phyloP scores from a whole-genome alignment of 495 filamentous ascomycete species.

The Aspergillus avenaceus region DNA sequence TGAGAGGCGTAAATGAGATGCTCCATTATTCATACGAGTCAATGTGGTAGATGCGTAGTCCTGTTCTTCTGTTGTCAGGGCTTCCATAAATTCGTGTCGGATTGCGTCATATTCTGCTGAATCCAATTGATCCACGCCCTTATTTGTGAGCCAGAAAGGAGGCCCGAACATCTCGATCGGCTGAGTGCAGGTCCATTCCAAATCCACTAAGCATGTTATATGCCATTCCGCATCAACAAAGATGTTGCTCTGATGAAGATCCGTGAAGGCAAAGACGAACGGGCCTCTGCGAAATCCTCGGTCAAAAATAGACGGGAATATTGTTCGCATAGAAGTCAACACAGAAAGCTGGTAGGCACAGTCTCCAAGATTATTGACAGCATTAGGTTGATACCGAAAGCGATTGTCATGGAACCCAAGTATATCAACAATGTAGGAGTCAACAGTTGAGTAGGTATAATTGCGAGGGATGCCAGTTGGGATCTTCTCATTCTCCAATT shows the following conservation, averaged over 20 bases:
- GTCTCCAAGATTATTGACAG: slow-evolving; percentile 23
- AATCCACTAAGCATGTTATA: slow-evolving; percentile 28
- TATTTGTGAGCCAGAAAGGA: slow-evolving; percentile 30
- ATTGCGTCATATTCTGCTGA: slow-evolving; percentile 12
- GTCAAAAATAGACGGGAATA: slow-evolving; percentile 21
- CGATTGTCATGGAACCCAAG: slow-evolving; percentile 28
- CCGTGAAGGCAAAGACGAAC: slow-evolving; percentile 23
- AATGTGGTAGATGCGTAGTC: no score
- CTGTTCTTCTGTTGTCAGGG: slow-evolving; percentile 12
- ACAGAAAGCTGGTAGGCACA: slow-evolving; percentile 22
- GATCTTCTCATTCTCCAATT: slow-evolving; percentile 35
- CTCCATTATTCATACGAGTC: no score
- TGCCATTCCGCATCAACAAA: slow-evolving; percentile 26
- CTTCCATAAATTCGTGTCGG: slow-evolving; percentile 16
- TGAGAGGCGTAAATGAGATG: no score
- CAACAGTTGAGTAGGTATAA: slow-evolving; percentile 23
- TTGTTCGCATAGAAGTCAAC: slow-evolving; percentile 23
- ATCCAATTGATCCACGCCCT: slow-evolving; percentile 20
- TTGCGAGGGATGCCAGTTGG: slow-evolving; percentile 26
- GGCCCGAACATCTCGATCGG: slow-evolving; percentile 31
- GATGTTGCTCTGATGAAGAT: slow-evolving; percentile 30
- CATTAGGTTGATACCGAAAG: slow-evolving; percentile 32
- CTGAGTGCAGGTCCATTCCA: slow-evolving; percentile 35
- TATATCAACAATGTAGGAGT: slow-evolving; percentile 31
- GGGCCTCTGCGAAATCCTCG: slow-evolving; percentile 19